Evolutionary conservation across 495 filamentous ascomycete genomes (phyloP).

Genomic region (Lichenothelia convexa): DNA sequence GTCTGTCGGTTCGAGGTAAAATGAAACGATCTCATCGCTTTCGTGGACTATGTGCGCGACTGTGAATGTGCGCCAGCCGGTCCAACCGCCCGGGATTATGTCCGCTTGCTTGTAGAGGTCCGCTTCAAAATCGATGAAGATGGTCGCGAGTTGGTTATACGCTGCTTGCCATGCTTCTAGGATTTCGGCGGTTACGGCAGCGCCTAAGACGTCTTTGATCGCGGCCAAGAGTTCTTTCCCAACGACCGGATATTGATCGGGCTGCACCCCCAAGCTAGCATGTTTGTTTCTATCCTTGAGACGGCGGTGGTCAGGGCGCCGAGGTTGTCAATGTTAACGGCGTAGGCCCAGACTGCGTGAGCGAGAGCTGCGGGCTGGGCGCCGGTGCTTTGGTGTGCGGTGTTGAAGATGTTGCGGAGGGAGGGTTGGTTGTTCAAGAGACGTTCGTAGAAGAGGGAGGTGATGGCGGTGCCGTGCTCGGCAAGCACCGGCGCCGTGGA

Average conservation of each 20-base stretch:
- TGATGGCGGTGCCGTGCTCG: constrained; percentile 47
- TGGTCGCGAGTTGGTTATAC: constrained; percentile 49
- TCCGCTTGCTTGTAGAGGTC: constrained; percentile 36
- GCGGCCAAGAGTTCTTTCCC: constrained; percentile 47
- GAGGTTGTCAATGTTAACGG: constrained; percentile 52
- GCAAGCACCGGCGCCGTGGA: constrained; percentile 45
- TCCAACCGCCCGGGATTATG: constrained; percentile 28
- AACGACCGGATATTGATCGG: constrained; percentile 51
- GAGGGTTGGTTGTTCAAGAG: constrained; percentile 41
- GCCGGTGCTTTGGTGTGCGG: constrained; percentile 42
- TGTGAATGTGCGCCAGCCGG: constrained; percentile 45
- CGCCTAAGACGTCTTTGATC: constrained; percentile 47
- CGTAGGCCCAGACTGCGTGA: constrained; percentile 47
- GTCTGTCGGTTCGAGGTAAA: constrained; percentile 52
- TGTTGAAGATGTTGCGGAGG: constrained; percentile 50
- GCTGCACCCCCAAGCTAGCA: constrained; percentile 47
- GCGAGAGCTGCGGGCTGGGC: constrained; percentile 49
- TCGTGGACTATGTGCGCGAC: constrained; percentile 44
- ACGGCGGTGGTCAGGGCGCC: constrained; percentile 39
- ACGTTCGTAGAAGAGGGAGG: constrained; percentile 49
- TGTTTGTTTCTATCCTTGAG: constrained; percentile 61
- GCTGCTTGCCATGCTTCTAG: constrained; percentile 50
- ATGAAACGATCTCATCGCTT: constrained; percentile 46
- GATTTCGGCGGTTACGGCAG: constrained; percentile 46
- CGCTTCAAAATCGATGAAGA: constrained; percentile 47